Conservation (phyloP, 495 filamentous ascomycete species). For the Choiromyces venosus region DNA sequence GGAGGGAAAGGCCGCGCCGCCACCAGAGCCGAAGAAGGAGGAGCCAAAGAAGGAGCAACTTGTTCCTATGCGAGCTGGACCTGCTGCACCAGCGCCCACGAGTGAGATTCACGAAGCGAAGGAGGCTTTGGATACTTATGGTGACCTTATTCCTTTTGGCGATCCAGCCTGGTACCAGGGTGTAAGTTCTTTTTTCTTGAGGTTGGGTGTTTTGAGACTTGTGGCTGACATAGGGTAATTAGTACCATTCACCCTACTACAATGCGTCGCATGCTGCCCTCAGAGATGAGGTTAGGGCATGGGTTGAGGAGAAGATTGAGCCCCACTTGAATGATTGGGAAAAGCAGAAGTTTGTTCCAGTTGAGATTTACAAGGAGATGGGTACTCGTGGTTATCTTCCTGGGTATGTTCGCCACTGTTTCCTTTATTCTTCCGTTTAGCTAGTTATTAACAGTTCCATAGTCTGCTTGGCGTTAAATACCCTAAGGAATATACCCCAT, state of each 20-base stretch:
- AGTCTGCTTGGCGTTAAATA: conserved; percentile 70
- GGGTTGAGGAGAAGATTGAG: conserved; percentile 85
- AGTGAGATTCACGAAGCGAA: conserved; percentile 49
- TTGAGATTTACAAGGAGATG: conserved; percentile 88
- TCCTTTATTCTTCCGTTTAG: not conserved
- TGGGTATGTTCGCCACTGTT: conserved; percentile 46
- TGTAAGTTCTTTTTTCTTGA: conserved; percentile 53
- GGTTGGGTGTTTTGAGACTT: not conserved
- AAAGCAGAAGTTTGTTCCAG: conserved; percentile 81
- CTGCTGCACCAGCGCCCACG: conserved; percentile 46
- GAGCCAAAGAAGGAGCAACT: conserved; percentile 50
- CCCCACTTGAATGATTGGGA: conserved; percentile 95
- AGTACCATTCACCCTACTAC: conserved; percentile 96
- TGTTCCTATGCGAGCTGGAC: conserved; percentile 22
- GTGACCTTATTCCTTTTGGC: conserved; percentile 80
- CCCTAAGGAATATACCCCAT: conserved; percentile 63
- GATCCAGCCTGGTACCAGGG: conserved; percentile 96
- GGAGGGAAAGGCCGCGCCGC: conserved; percentile 66
- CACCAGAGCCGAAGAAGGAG: conserved; percentile 50
- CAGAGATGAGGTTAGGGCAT: conserved; percentile 80
- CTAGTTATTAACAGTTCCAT: conserved; percentile 1
- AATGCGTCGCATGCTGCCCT: conserved; percentile 87
- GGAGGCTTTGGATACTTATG: conserved; percentile 76
- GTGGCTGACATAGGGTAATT: not conserved
- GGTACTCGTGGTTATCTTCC: conserved; percentile 87